Base-by-base conservation (phyloP, 305 asterid genomes). In the Salvia sclarea region DNA sequence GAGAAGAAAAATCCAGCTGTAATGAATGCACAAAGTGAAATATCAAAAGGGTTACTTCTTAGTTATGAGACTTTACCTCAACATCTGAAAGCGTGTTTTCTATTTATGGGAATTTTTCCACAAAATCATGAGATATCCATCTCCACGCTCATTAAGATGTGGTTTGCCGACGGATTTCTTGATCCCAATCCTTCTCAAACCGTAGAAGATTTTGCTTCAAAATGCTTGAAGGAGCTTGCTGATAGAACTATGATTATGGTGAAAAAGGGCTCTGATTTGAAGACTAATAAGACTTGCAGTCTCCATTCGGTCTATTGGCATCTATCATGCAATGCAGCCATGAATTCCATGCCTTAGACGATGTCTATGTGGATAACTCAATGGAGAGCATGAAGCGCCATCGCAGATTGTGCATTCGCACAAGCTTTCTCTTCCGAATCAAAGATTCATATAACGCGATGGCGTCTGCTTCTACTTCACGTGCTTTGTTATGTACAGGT, bases 251-350 rank as follows among this genome's bases (percentile, higher is more conserved):
- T 52, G 30, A 40, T 66, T 41, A 50, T 52, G 49, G 53, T 14
- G 5, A 20, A 64, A 43, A 18, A 62, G 44, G 33, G 25, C 0
- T 35, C 61, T 12, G 17, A 35, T 49, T 37, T 52, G 16, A 9
- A 41, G 2, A 37, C 30, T 11, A 53, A 21, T 7, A 45, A 33
- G 49, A 37, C 25, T 25, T 31, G 71, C 12, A 8, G 25, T 31
- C 71, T 66, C 0, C 71, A 66, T 22, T 38, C 62, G 13, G 48
- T 66, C 0, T 66, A 13, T 3, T 66, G 71, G 71, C 71, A 66
- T 35, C 7, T 52, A 6, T 66, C 62, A 1, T 13, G 14, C 52
- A 37, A 8, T 7, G 53, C 4, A 8, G 71, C 71, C 3, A 3
- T 13, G 8, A 22, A 66, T 52, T 35, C 53, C 62, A 48, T 1